Base-by-base conservation (phyloP, 805 yeast genomes). In the Starmerella apis region DNA sequence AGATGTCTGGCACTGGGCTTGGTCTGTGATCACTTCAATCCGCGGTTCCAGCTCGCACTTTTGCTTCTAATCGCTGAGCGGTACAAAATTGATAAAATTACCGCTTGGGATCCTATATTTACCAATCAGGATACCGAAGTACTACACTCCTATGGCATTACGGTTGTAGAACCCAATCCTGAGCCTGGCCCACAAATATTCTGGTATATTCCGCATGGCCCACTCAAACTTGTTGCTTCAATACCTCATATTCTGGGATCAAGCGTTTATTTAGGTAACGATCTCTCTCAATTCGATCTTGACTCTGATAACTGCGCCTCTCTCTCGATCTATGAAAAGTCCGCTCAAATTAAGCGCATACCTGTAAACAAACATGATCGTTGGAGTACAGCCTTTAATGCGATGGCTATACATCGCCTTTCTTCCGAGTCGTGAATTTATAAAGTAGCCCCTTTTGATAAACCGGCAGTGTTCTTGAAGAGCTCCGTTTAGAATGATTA, bases 161-260 rank as follows among this genome's bases (percentile, higher is more conserved):
- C 57, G 2, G 63, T 68, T 5, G 59, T 55, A 7, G 67, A 64
- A 27, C 58, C 55, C 4, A 53, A 60, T 20, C 57, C 49, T 16
- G 46, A 48, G 9, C 38, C 54, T 0, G 66, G 71, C 0, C 48
- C 37, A 3, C 5, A 38, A 0, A 18, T 35, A 3, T 63, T 84
- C 2, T 81, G 68, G 61, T 83, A 77, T 59, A 69, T 84, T 43
- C 94, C 94, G 0, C 94, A 84, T 66, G 90, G 88, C 0, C 85
- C 86, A 1, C 63, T 81, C 35, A 48, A 59, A 1, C 55, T 68
- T 3, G 58, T 61, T 5, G 59, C 60, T 16, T 19, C 38, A 8
- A 53, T 63, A 18, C 52, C 59, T 11, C 46, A 44, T 4, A 19
- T 28, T 5, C 36, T 55, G 19, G 42, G 43, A 3, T 19, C 33